phyloP scores from a whole-genome alignment of 1,284 basidiomycete genomes.

The Lentinus polychrous region DNA sequence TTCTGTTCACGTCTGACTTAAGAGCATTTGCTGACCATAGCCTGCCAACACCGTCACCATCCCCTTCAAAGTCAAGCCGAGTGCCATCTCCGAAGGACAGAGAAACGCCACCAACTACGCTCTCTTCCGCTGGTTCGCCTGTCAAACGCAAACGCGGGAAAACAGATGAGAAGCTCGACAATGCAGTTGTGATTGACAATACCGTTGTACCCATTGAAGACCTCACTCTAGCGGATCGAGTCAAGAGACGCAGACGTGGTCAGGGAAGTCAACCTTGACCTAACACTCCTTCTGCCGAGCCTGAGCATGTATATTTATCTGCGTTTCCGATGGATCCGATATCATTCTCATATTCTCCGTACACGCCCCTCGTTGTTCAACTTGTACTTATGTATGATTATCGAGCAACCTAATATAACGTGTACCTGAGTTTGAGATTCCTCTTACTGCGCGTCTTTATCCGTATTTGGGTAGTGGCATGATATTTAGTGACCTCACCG shows the following conservation, averaged over 20 bases:
- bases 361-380: no score
- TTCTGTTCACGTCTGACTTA: slow-evolving; percentile 50
- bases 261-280: no score
- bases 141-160: slow-evolving; percentile 14
- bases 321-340: not conserved
- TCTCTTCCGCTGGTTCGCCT: no score
- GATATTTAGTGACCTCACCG: no score
- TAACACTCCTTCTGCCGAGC: no score
- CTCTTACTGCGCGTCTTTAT: no score
- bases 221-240: slow-evolving; percentile 25
- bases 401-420: no score
- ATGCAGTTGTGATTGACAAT: not conserved
- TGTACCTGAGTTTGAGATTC: no score
- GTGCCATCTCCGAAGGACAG: no score
- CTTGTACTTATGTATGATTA: no score
- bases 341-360: not conserved
- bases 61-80: slow-evolving; percentile 3
- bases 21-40: slow-evolving; percentile 43
- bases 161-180: not conserved
- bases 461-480: no score
- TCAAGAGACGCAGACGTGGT: slow-evolving; percentile 26
- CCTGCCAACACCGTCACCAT: slow-evolving; percentile 15
- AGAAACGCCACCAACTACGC: not conserved
- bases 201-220: not conserved
- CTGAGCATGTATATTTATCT: no score